These are phyloP conservation scores for Amanita rimosa DNA, from an alignment of 768 basidiomycete genomes.

Conservation along the genomic window DNA sequence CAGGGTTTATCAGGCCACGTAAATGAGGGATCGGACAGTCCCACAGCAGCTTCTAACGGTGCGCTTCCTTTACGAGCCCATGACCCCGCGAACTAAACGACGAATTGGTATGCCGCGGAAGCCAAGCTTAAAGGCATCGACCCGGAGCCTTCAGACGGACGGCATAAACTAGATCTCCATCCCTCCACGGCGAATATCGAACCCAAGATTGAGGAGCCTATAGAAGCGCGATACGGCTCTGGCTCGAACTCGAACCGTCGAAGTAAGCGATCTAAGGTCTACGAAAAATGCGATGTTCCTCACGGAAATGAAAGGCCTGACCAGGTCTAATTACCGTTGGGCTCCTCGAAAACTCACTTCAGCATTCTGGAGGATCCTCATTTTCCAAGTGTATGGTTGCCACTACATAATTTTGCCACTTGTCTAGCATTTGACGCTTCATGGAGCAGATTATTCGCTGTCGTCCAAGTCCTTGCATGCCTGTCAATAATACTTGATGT, in stretches of 20 bases:
- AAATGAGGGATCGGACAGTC: not conserved
- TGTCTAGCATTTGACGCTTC: slow-evolving; percentile 6
- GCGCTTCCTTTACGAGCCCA: not conserved
- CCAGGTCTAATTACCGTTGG: not conserved
- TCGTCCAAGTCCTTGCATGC: slow-evolving; percentile 34
- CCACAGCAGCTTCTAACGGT: too few relatives aligned
- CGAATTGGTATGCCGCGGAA: not conserved
- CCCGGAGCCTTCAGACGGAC: not conserved
- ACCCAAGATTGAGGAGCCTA: not conserved
- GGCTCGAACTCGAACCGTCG: not conserved
- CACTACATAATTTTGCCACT: slow-evolving; percentile 8
- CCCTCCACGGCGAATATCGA: not conserved
- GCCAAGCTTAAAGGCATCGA: not conserved
- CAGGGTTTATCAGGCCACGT: not conserved
- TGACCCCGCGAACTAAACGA: not conserved
- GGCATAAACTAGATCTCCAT: not conserved
- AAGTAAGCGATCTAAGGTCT: not conserved
- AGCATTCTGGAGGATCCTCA: slow-evolving; percentile 3
- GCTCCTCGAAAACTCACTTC: not conserved
- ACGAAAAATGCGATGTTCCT: not conserved
- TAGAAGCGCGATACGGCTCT: not conserved
- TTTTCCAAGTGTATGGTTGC: slow-evolving; percentile 38
- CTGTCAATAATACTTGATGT: slow-evolving; percentile 44
- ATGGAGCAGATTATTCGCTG: slow-evolving; percentile 29
- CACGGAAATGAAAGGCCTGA: not conserved